phyloP scores from a whole-genome alignment of 2,329 filamentous ascomycete genomes.

The Botrytis cinerea region DNA sequence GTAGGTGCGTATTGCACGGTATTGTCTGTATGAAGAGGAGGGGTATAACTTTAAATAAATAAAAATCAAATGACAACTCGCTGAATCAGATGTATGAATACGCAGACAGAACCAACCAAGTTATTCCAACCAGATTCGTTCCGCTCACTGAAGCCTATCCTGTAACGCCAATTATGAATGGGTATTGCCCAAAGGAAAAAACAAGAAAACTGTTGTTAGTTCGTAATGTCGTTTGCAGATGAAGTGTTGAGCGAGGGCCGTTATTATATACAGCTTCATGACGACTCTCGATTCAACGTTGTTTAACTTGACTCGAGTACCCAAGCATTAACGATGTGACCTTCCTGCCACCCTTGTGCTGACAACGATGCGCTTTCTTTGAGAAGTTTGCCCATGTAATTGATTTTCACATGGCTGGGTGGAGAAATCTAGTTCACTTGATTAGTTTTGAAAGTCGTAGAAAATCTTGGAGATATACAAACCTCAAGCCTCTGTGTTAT shows the following conservation, averaged over 20 bases:
- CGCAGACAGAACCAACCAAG: too few relatives aligned
- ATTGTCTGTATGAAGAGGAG: background rate
- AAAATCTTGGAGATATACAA: conserved; percentile 41
- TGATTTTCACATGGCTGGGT: conserved; percentile 65
- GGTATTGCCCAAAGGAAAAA: conserved; percentile 18
- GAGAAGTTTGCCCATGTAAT: conserved; percentile 79
- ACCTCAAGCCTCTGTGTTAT: conserved; percentile 66
- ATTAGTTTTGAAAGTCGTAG: conserved; percentile 20
- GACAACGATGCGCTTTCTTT: conserved; percentile 65
- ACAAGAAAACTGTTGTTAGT: background rate
- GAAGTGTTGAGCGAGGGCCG: background rate
- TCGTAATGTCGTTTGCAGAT: conserved; percentile 4
- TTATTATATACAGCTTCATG: conserved; percentile 13
- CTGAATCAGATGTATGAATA: conserved; percentile 1
- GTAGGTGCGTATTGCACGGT: background rate
- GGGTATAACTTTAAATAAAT: background rate
- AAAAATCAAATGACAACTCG: background rate
- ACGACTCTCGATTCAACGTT: background rate
- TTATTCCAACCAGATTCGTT: conserved; percentile 4
- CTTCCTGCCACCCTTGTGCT: conserved; percentile 73
- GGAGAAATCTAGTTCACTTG: conserved; percentile 50
- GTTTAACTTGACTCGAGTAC: conserved; percentile 7
- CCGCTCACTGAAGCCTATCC: background rate
- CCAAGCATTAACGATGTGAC: conserved; percentile 71
- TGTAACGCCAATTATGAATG: conserved; percentile 9